These are phyloP conservation scores for Glonium stellatum DNA, from an alignment of 495 filamentous ascomycete species.

Conservation along the genomic window DNA sequence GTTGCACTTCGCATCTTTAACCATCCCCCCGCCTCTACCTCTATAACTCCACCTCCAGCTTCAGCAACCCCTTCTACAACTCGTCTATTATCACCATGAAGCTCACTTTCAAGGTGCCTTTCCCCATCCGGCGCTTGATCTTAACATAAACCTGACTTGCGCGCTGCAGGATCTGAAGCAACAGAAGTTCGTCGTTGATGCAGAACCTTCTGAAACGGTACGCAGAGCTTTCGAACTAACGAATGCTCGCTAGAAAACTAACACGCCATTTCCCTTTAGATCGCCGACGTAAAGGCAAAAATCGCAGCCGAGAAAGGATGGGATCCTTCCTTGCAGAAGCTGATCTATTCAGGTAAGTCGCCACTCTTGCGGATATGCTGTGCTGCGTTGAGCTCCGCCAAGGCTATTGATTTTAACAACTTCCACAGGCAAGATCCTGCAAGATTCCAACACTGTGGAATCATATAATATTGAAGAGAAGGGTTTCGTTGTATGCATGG, in stretches of 20 bases:
- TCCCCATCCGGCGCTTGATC: not conserved
- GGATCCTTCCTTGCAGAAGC: constrained; percentile 79
- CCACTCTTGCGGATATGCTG: not conserved
- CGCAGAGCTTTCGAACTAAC: constrained; percentile 28
- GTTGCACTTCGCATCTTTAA: not conserved
- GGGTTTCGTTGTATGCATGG: constrained; percentile 96
- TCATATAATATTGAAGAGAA: constrained; percentile 98
- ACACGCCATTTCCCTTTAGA: constrained; percentile 42
- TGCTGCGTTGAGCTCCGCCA: constrained; percentile 6
- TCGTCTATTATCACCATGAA: constrained; percentile 53
- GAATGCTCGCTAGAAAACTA: constrained; percentile 6
- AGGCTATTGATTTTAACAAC: constrained; percentile 8
- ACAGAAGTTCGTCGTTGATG: constrained; percentile 92
- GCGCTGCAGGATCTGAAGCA: constrained; percentile 79
- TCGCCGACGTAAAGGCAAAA: constrained; percentile 82
- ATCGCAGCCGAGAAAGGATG: constrained; percentile 84
- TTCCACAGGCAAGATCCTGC: constrained; percentile 84
- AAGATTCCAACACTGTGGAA: constrained; percentile 92
- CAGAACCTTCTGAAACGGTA: constrained; percentile 88
- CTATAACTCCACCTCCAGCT: constrained; percentile 6
- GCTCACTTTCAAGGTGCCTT: constrained; percentile 70
- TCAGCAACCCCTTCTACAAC: not conserved
- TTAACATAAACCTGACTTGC: constrained; percentile 16
- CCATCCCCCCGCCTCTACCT: constrained; percentile 6
- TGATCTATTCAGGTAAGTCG: constrained; percentile 95